Evolutionary conservation across 1,284 basidiomycete species (phyloP), one percentile per base, ranked within the genome.

Genomic region (Malassezia nana): DNA sequence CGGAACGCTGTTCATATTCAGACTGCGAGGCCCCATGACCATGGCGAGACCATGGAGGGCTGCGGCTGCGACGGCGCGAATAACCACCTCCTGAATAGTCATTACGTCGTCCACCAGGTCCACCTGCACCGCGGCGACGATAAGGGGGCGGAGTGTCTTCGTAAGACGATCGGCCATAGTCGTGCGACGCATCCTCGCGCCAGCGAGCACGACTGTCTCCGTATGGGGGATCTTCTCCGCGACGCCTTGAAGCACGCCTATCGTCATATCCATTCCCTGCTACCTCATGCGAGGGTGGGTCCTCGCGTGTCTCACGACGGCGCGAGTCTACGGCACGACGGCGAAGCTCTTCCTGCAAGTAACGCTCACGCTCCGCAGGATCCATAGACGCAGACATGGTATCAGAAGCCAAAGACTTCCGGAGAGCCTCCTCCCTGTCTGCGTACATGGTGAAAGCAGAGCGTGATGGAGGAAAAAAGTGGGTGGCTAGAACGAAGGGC

Each of bases 1-100:
- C 87, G 65, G 92, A 95, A 75, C 94, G 86, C 72, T 86, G 83
- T 81, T 96, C 91, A 56, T 75, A 74, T 29, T 74, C 75, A 28
- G 74, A 72, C 2, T 31, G 30, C 3, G n/a, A 29, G 30, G 42
- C 13, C n/a, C 30, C n/a, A 16, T 12, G n/a, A 6, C 26, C 38
- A 35, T 32, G 46, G 12, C 46, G 39, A 26, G 28, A 26, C 26
- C 33, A n/a, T 13, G 42, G 41, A 13, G 45, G 46, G 44, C 56
- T 50, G 31, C 38, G 44, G 28, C 52, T 54, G 4, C 52, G 30
- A 20, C 46, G 46, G 12, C 46, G 33, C 16, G 35, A 9, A n/a
- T 38, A n/a, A 6, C 35, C 24, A 2, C 32, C 24, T 13, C 22
- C 43, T 25, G 9, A 10, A 26, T 35, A 20, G 16, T 45, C 43